Evolutionary conservation across 2,329 filamentous ascomycete genomes (phyloP), one percentile per base, ranked within the genome.

Genomic region (Verticillium nubilum): DNA sequence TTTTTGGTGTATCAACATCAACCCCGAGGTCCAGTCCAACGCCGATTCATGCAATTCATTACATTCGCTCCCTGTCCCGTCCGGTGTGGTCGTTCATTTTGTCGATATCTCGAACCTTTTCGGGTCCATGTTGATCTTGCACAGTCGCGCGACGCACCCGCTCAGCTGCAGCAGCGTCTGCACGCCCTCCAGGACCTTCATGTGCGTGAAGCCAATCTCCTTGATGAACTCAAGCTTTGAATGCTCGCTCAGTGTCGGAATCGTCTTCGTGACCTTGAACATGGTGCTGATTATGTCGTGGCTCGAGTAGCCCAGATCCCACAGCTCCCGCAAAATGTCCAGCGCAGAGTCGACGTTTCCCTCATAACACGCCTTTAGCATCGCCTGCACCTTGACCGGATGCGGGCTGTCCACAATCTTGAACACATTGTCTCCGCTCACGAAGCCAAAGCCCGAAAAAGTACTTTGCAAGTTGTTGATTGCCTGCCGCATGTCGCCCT

Each of bases 241-340:
- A 74, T 98, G 92, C 76, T 99, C 95, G 66, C 92, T 95, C 59
- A 99, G 78, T 1, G 89, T 92, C 2, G 91, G 90, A 61, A 98
- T 92, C 1, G 92, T 96, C 80, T 98, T 99, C 53, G 95, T 98
- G 61, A 99, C 95, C 70, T 89, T 88, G 81, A 99, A 98, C 95
- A 99, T 99, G 62, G 94, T 99, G 76, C 90, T 96, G 74, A 99
- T 96, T 67, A 99, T 97, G 74, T 99, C 95, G 77, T 99, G 94
- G 67, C 92, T 96, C n/a, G 92, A 97, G 77, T 99, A 99, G 15
- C 95, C 95, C 61, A 98, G 78, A 62, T 89, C 86, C 94, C 95
- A 99, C 50, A 99, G 81, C 77, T 98, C 95, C 66, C 92, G 90
- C 64, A 99, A 77, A 4, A 84, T 86, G 66, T 96, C 92, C 61